A percentile compares a stretch with the other conserved stretches of the same genome.
phyloP scores from a whole-genome alignment of 495 filamentous ascomycete species.

The Talaromyces liani region DNA sequence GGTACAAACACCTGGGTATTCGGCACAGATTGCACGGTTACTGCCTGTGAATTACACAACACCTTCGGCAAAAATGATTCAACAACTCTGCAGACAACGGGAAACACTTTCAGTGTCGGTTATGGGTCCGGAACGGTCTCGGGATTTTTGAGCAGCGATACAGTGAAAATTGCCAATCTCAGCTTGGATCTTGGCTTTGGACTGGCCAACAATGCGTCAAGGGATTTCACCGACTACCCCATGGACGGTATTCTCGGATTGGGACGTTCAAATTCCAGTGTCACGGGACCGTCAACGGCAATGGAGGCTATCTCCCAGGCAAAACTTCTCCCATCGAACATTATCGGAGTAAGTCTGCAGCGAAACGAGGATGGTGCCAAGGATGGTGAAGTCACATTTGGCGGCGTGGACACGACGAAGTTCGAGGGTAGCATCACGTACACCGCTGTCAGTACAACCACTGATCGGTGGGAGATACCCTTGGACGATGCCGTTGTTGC shows the following conservation, averaged over 20 bases:
- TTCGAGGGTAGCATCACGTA: slow-evolving; percentile 63
- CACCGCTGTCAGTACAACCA: slow-evolving; percentile 32
- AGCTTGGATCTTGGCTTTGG: slow-evolving; percentile 58
- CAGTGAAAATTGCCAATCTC: slow-evolving; percentile 55
- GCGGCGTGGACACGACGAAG: slow-evolving; percentile 54
- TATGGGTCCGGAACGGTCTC: slow-evolving; percentile 68
- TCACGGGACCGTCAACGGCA: slow-evolving; percentile 48
- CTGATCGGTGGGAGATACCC: slow-evolving; percentile 57
- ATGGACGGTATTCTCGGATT: slow-evolving; percentile 85
- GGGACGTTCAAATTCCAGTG: slow-evolving; percentile 40
- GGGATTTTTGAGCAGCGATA: slow-evolving; percentile 57
- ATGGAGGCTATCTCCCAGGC: slow-evolving; percentile 52
- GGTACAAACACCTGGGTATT: slow-evolving; percentile 76
- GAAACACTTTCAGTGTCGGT: slow-evolving; percentile 46
- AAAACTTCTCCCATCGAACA: slow-evolving; percentile 51
- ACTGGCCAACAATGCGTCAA: slow-evolving; percentile 54
- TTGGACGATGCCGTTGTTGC: slow-evolving; percentile 55
- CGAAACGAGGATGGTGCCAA: slow-evolving; percentile 55
- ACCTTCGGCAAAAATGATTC: slow-evolving; percentile 57
- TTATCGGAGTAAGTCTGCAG: slow-evolving; percentile 62
- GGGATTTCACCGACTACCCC: slow-evolving; percentile 65
- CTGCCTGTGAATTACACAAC: slow-evolving; percentile 57
- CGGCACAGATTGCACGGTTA: slow-evolving; percentile 51
- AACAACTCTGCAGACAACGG: slow-evolving; percentile 39
- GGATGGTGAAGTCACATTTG: slow-evolving; percentile 72